These are phyloP conservation scores for Acmispon strigosus DNA, from an alignment of 306 rosid species.

Conservation along the genomic window DNA sequence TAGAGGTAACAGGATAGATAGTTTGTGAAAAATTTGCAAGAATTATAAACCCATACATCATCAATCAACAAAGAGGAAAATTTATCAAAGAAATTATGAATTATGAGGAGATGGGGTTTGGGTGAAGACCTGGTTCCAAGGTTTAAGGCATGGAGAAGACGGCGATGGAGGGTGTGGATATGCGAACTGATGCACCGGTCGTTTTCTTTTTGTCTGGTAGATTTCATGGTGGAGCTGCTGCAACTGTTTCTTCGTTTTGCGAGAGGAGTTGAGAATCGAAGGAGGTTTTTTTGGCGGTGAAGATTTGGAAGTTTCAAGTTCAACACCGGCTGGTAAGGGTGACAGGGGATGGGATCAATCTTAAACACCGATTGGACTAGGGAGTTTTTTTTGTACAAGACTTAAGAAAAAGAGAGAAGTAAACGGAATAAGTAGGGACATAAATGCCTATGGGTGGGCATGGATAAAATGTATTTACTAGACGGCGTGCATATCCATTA, in stretches of 20 bases:
- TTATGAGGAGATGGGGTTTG: background rate
- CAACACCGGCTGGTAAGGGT: too few species aligned
- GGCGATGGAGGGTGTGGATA: constrained; percentile 52
- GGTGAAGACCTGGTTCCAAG: constrained; percentile 62
- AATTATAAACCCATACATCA: background rate
- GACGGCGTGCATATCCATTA: too few species aligned
- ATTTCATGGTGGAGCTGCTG: constrained; percentile 26
- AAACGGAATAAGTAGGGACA: too few species aligned
- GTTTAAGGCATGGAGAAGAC: constrained; percentile 62
- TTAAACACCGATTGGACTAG: too few species aligned
- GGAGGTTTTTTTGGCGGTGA: too few species aligned
- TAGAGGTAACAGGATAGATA: background rate
- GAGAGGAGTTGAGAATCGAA: background rate
- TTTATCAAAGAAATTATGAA: background rate
- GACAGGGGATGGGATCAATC: too few species aligned
- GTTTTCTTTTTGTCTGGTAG: constrained; percentile 39
- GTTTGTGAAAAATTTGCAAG: background rate
- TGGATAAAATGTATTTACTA: too few species aligned
- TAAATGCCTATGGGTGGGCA: too few species aligned
- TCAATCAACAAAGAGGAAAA: background rate
- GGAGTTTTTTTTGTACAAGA: too few species aligned
- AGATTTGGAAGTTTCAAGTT: too few species aligned
- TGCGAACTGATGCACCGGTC: constrained; percentile 37
- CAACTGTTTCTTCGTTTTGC: background rate
- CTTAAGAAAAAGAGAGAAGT: too few species aligned